Percentiles rank a stretch among this genome's conserved stretches.
Evolutionary conservation across 2,329 filamentous ascomycete species (phyloP).

Genomic region (Ascochyta viciae-villosae): DNA sequence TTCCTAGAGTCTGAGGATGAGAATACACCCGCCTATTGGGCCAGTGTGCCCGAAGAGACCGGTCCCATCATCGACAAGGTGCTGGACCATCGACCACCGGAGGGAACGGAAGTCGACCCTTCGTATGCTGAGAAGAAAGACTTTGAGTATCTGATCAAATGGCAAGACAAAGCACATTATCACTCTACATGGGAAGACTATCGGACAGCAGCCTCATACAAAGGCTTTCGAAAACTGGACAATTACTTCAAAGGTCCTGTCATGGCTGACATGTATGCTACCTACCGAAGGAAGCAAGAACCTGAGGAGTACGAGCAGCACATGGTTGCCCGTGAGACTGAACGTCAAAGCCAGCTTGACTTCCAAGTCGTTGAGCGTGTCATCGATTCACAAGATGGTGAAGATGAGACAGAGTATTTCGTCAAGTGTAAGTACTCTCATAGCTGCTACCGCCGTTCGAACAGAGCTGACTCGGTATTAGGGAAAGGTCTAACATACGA

Average conservation of each 20-base stretch:
- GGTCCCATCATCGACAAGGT: constrained; percentile 89
- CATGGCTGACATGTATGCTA: constrained; percentile 77
- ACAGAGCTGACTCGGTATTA: constrained; percentile 36
- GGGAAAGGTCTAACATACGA: constrained; percentile 91
- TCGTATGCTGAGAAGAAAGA: constrained; percentile 66
- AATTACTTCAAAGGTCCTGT: constrained; percentile 92
- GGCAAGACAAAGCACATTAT: constrained; percentile 93
- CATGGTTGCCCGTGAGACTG: constrained; percentile 91
- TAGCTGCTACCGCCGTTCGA: constrained; percentile 11
- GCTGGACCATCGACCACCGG: constrained; percentile 81
- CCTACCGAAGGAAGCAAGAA: constrained; percentile 63
- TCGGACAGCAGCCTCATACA: constrained; percentile 75
- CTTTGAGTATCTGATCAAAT: constrained; percentile 93
- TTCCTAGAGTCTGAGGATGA: constrained; percentile 66
- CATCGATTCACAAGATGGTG: constrained; percentile 81
- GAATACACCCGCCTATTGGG: constrained; percentile 73
- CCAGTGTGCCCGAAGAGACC: constrained; percentile 74
- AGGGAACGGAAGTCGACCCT: constrained; percentile 58
- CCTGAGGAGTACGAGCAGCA: constrained; percentile 90
- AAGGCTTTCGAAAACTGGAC: constrained; percentile 86
- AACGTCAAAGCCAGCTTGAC: constrained; percentile 85
- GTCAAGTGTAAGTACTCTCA: constrained; percentile 76
- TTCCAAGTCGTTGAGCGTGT: constrained; percentile 93
- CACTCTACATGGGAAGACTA: constrained; percentile 95
- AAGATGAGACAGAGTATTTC: constrained; percentile 84